Evolutionary conservation across 2,329 filamentous ascomycete genomes (phyloP), one percentile per base, ranked within the genome.

Genomic region (Nothophaeocryptopus gaeumannii): DNA sequence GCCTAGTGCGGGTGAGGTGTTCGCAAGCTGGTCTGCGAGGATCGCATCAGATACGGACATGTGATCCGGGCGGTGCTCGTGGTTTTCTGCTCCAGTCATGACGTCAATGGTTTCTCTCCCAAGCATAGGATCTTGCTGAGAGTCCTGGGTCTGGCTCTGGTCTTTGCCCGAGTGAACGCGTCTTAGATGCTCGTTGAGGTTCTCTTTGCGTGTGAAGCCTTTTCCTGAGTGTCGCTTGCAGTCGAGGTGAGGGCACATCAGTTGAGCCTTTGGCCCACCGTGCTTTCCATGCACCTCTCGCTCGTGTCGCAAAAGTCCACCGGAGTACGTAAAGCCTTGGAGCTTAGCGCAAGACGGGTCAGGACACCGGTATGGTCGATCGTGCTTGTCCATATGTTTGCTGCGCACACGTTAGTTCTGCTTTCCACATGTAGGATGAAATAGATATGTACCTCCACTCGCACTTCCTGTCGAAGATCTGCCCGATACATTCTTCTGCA

Each of bases 321-420:
- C 92, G 0, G 88, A 92, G 67, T 97, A 97, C 1, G 92, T 97
- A 70, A 97, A 97, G 1, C 92, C 92, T 45, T 88, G 88, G 0
- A 96, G 80, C 63, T 96, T 96, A 63, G 92, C 89, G 70, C 92
- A 96, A 33, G 86, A 87, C n/a, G 82, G 78, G 37, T 86, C 84
- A 15, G 76, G 78, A 70, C 92, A 97, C 63, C 90, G 88, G 67
- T 96, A 97, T 1, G 92, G 92, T 10, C 92, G 81, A 61, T 96
- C 90, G 68, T 97, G 92, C 69, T 96, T 96, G 73, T 97, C 92
- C 91, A 96, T 96, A 68, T 97, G 92, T 74, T 97, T 96, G 67
- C 89, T 95, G 58, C 53, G 45, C 52, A 48, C 39, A 46, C 8
- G 56, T 65, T 49, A 64, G 58, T 45, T 56, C 47, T 44, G 26